Percentiles rank a stretch among this genome's conserved stretches.
phyloP scores from a whole-genome alignment of 345 rosid genomes.

The Psidium friedrichsthalianum region DNA sequence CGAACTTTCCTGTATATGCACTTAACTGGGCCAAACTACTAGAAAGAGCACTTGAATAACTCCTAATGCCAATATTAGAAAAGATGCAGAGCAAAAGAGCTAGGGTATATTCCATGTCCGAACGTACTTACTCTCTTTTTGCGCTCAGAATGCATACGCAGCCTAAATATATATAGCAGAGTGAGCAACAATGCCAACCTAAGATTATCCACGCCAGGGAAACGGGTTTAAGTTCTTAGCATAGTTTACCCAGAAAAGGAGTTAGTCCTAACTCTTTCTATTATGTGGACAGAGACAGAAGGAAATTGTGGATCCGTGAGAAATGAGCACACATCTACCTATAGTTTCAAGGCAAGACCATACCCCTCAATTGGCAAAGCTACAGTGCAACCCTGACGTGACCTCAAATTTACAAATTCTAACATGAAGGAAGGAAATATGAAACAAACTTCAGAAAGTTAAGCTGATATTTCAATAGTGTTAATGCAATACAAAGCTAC shows the following conservation, averaged over 20 bases:
- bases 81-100: neutral
- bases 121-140: neutral
- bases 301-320: neutral
- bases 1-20: neutral
- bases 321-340: neutral
- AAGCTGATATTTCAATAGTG: neutral
- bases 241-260: neutral
- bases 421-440: neutral
- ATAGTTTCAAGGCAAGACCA: neutral
- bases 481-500: neutral
- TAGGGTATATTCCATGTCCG: neutral
- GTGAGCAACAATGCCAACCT: neutral
- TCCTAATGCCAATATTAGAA: neutral
- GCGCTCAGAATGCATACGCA: neutral
- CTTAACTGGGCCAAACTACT: neutral
- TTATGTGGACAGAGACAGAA: neutral
- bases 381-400: neutral
- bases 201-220: neutral
- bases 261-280: neutral
- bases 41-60: neutral
- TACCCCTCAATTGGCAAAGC: neutral
- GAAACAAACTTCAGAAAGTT: neutral
- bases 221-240: neutral
- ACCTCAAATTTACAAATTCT: neutral
- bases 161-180: neutral